Evolutionary conservation across 495 filamentous ascomycete species (phyloP).

Genomic region (Aspergillus affinis): DNA sequence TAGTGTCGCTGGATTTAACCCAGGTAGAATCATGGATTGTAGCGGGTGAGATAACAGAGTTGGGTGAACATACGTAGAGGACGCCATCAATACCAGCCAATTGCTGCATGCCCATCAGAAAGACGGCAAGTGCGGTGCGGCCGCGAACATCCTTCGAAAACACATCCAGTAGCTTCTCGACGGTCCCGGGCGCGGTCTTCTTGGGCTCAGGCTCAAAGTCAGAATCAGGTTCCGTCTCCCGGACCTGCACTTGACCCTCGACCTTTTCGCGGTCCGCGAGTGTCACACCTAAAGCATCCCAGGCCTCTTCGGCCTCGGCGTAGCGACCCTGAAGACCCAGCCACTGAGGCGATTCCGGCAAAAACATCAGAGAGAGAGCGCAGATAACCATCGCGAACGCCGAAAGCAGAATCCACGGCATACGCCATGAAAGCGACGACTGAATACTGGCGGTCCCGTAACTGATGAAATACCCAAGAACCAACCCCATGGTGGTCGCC

Average conservation of each 20-base stretch:
- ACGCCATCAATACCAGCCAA: conserved; percentile 46
- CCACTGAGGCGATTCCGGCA: conserved; percentile 49
- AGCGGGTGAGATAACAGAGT: not conserved
- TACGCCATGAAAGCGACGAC: conserved; percentile 55
- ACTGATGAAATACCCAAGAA: conserved; percentile 56
- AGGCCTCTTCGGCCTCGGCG: conserved; percentile 30
- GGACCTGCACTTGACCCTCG: conserved; percentile 23
- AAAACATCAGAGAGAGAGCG: conserved; percentile 29
- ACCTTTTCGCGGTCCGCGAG: conserved; percentile 48
- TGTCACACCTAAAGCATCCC: conserved; percentile 46
- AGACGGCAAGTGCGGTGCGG: conserved; percentile 35
- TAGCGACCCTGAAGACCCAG: conserved; percentile 35
- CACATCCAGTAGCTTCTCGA: conserved; percentile 19
- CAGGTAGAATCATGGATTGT: not conserved
- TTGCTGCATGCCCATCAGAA: conserved; percentile 43
- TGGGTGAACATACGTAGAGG: conserved; percentile 41
- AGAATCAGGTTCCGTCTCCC: conserved; percentile 14
- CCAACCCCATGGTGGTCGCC: conserved; percentile 47
- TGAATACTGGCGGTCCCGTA: conserved; percentile 51
- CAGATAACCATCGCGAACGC: conserved; percentile 37
- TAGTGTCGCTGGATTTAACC: not conserved
- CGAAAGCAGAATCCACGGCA: conserved; percentile 48
- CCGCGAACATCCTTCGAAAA: conserved; percentile 37
- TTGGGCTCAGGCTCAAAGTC: not conserved
- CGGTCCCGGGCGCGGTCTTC: conserved; percentile 3